phyloP scores from a whole-genome alignment of 192 early-diverging fungal species.

The Dispira simplex region DNA sequence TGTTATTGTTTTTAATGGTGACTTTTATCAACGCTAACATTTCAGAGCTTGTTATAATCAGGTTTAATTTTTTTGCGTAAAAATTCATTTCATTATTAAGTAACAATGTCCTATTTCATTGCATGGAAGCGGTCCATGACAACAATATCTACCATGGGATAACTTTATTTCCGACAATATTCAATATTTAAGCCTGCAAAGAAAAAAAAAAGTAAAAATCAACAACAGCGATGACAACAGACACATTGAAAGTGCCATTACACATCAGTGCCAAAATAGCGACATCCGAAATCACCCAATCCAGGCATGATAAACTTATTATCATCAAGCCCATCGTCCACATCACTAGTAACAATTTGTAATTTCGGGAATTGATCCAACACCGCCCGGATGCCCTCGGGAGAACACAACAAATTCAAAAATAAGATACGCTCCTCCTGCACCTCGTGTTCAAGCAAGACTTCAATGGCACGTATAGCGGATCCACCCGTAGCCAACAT shows the following conservation, averaged over 20 bases:
- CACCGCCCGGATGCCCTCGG: conserved; percentile 69
- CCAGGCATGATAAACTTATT: conserved; percentile 84
- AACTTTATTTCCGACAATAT: not conserved
- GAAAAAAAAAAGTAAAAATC: not conserved
- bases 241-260: conserved; percentile 7
- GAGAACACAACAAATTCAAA: conserved; percentile 77
- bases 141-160: not conserved
- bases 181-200: not conserved
- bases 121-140: not conserved
- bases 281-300: conserved; percentile 83
- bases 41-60: not conserved
- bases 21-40: too few species aligned
- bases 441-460: conserved; percentile 69
- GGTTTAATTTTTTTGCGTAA: not conserved
- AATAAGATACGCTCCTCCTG: conserved; percentile 75
- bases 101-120: not conserved
- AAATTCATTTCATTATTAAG: not conserved
- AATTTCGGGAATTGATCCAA: conserved; percentile 53
- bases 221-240: not conserved
- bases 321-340: conserved; percentile 69
- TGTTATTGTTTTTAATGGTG: too few species aligned
- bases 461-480: conserved; percentile 83
- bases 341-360: conserved; percentile 75
- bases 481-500: conserved; percentile 97
- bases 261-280: conserved; percentile 70